Percentiles rank a stretch among this genome's conserved stretches.
Evolutionary conservation across 2,329 filamentous ascomycete species (phyloP).

Genomic region (Ophiocordyceps robertsii): DNA sequence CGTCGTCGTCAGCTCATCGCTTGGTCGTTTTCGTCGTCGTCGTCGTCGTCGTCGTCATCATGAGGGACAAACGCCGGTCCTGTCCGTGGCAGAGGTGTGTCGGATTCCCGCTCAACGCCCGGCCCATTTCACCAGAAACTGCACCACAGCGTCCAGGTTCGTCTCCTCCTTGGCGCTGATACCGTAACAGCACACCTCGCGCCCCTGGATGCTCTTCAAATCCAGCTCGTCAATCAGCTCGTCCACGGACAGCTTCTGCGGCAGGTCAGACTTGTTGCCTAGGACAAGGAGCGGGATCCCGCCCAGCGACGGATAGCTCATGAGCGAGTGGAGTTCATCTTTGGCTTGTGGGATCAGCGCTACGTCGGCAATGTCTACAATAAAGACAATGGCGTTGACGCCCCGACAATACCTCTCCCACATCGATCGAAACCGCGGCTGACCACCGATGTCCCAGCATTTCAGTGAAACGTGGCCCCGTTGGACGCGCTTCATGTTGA

Average conservation of each 20-base stretch:
- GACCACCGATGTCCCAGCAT: conserved; percentile 97
- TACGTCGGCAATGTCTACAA: conserved; percentile 88
- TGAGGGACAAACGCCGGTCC: conserved; percentile 1
- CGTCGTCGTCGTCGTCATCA: conserved; percentile 3
- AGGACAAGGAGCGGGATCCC: conserved; percentile 89
- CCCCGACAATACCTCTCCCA: conserved; percentile 98
- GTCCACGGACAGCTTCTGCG: conserved; percentile 82
- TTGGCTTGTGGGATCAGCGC: conserved; percentile 70
- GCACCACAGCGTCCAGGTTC: conserved; percentile 90
- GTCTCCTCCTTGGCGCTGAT: conserved; percentile 99
- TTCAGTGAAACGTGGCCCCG: conserved; percentile 97
- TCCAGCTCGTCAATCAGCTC: conserved; percentile 89
- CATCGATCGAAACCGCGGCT: conserved; percentile 95
- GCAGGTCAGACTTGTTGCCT: conserved; percentile 93
- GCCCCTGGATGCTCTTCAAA: conserved; percentile 75
- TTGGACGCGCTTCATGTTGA: conserved; percentile 98
- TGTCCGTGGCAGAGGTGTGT: background rate
- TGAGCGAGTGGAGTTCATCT: conserved; percentile 82
- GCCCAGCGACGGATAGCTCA: conserved; percentile 71
- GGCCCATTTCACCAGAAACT: conserved; percentile 89
- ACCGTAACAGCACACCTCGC: conserved; percentile 96
- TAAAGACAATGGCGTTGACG: conserved; percentile 96
- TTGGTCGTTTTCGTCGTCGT: background rate
- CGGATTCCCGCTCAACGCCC: conserved; percentile 41
- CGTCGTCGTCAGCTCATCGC: background rate